Evolutionary conservation across 345 rosid species (phyloP).

Genomic region (Citrus mangshanensis): DNA sequence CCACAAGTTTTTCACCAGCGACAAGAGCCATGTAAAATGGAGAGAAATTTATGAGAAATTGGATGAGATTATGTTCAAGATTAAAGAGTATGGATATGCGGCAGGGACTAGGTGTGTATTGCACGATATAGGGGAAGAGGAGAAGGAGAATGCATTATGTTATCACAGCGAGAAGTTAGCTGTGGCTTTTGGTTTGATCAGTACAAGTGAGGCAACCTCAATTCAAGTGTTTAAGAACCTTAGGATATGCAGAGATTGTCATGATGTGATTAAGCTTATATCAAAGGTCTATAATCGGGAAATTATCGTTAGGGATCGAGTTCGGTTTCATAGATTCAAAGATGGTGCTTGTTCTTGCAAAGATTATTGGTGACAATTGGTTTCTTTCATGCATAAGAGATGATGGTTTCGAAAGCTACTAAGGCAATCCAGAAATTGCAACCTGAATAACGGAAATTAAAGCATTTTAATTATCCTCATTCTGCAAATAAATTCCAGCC

Average conservation of each 20-base stretch:
- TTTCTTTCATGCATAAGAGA: not conserved
- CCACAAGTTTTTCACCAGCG: conserved; percentile 71
- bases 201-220: conserved; percentile 38
- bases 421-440: not conserved
- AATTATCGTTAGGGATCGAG: conserved; percentile 78
- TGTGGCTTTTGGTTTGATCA: conserved; percentile 74
- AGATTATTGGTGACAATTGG: conserved; percentile 66
- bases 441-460: not conserved
- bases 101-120: conserved; percentile 72
- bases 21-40: conserved; percentile 56
- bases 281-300: conserved; percentile 66
- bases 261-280: conserved; percentile 63
- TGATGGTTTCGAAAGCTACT: not conserved
- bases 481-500: conserved; percentile 1
- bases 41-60: conserved; percentile 59
- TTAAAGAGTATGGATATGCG: conserved; percentile 64
- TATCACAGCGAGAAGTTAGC: conserved; percentile 92
- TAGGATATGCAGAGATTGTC: conserved; percentile 87
- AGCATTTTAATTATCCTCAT: not conserved
- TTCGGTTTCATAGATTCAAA: conserved; percentile 73
- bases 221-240: conserved; percentile 85
- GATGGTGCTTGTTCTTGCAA: conserved; percentile 76
- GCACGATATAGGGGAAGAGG: conserved; percentile 91
- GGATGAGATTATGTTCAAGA: conserved; percentile 70
- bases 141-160: conserved; percentile 72